Conservation (phyloP, 306 rosid genomes). For the Quercus agrifolia region DNA sequence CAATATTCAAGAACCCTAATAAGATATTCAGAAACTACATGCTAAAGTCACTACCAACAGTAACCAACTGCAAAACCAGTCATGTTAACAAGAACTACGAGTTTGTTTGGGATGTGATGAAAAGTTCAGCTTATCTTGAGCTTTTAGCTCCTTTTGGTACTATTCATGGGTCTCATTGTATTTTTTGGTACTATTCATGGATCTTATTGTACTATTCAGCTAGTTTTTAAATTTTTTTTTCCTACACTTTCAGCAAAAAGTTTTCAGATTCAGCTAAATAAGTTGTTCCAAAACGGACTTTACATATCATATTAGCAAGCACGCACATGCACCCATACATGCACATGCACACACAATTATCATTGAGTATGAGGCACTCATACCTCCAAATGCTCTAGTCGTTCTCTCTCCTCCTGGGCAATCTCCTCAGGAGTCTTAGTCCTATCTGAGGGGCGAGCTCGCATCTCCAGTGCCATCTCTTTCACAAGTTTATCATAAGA, state of each 20-base stretch:
- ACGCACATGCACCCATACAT: neutral
- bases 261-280: too few relatives aligned
- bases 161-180: too few relatives aligned
- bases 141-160: too few relatives aligned
- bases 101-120: too few relatives aligned
- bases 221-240: too few relatives aligned
- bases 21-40: neutral
- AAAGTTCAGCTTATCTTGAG: too few relatives aligned
- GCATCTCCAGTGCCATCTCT: conserved; percentile 71
- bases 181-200: too few relatives aligned
- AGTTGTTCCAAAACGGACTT: too few relatives aligned
- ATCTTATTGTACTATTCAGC: too few relatives aligned
- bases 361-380: neutral
- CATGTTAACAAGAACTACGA: neutral
- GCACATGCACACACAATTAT: neutral
- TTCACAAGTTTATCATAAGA: conserved; percentile 66
- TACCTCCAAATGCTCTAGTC: conserved; percentile 77
- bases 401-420: conserved; percentile 92
- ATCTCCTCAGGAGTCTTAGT: conserved; percentile 84
- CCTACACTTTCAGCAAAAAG: too few relatives aligned
- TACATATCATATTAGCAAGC: neutral
- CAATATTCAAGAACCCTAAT: neutral
- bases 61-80: neutral
- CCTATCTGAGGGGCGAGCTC: conserved; percentile 94
- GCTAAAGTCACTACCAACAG: neutral